Base-by-base conservation (phyloP, 169 alveolate genomes). In the Miamiensis avidus region DNA sequence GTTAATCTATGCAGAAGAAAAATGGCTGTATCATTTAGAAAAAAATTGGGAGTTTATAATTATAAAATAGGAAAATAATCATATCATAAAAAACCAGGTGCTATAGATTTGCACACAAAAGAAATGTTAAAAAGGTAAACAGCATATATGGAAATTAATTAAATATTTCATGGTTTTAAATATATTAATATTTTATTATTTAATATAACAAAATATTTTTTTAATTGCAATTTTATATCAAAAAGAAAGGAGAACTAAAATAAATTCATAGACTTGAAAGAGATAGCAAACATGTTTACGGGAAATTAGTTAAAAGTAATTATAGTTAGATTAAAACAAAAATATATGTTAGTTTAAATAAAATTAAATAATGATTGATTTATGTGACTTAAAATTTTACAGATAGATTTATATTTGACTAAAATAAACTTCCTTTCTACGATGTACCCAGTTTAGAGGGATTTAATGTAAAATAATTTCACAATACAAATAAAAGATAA, bases 31-130 rank as follows among this genome's bases (percentile, higher is more conserved):
- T 11, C 84, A 4, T 79, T 79, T 72, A 79, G 84, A 79, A 79
- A 79, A 79, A 79, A 74, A 79, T 79, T 79, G 29, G 84, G 84
- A 34, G 76, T 49, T 79, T 79, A 79, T 72, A 49, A 34, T 20
- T 79, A 79, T 79, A 33, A 72, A 27, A 34, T 79, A 30, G 65
- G 65, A 72, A 33, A 79, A n/a, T 16, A 27, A 28, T 28, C 31
- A 29, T 79, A 79, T 79, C 76, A 49, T 64, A 79, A 79, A 79
- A 79, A 64, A 49, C 84, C 84, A 34, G 84, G 84, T 28, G 6
- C 29, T 33, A 79, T 79, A 28, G 76, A 79, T 79, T 65, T 79
- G 29, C 49, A 65, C 15, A 79, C 84, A 0, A 79, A 79, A 29
- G 84, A 79, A 79, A 25, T 49, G 64, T 79, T 79, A 33, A 78